Conservation (phyloP, 257 asterid species). For the Craterostigma plantagineum region DNA sequence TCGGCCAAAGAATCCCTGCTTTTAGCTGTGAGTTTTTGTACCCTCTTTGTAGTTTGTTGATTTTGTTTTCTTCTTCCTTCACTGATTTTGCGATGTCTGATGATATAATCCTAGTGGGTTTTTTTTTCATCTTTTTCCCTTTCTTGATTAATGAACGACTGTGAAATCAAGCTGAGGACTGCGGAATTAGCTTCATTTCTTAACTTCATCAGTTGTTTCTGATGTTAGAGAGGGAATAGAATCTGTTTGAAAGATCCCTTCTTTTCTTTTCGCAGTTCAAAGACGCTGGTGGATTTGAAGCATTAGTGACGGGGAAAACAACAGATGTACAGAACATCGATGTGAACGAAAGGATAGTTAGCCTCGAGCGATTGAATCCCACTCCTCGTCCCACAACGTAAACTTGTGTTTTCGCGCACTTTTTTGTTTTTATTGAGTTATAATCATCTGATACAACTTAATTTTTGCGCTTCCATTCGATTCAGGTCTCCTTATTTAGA, state of each 20-base stretch:
- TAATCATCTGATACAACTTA: neutral
- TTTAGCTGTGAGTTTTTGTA: conserved; percentile 36
- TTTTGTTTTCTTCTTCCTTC: conserved; percentile 4
- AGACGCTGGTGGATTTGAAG: conserved; percentile 63
- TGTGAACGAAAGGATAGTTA: conserved; percentile 55
- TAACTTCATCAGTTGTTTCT: neutral
- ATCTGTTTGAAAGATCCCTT: neutral
- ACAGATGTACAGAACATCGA: conserved; percentile 45
- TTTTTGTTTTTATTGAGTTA: neutral
- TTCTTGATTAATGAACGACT: no score
- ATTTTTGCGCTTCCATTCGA: conserved; percentile 13
- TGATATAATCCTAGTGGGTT: no score
- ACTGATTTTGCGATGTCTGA: neutral
- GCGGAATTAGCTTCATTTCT: no score
- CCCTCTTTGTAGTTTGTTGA: neutral
- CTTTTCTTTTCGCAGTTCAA: conserved; percentile 22
- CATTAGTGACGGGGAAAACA: conserved; percentile 39
- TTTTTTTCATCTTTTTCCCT: no score
- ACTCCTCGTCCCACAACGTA: conserved; percentile 91
- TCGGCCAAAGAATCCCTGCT: conserved; percentile 90
- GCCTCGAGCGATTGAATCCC: conserved; percentile 76
- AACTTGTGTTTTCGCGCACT: conserved; percentile 13
- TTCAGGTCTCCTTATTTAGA: conserved; percentile 51
- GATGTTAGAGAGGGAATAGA: neutral
- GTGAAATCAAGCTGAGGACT: no score